Conservation (phyloP, 768 basidiomycete species). For the Aureoboletus auriporus region DNA sequence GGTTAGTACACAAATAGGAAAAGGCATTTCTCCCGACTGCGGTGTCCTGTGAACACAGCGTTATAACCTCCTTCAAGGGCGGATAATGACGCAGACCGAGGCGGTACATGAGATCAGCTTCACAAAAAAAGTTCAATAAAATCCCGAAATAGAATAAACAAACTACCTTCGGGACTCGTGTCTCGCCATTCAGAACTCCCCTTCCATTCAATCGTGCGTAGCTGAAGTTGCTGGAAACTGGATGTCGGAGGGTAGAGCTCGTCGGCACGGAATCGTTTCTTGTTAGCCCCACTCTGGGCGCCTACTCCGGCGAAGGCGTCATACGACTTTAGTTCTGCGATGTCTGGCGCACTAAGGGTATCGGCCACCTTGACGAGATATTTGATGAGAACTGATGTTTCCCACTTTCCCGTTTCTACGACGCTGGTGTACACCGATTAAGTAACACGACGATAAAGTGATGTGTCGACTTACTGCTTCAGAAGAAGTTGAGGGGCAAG, state of each 20-base stretch:
- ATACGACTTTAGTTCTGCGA: background rate
- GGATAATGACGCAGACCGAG: conserved; percentile 66
- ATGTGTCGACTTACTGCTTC: background rate
- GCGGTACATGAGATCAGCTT: conserved; percentile 73
- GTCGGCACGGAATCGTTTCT: conserved; percentile 49
- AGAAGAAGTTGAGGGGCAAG: background rate
- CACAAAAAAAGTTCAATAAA: background rate
- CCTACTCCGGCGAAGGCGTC: background rate
- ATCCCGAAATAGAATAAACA: background rate
- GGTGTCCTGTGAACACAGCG: conserved; percentile 58
- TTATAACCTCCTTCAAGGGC: conserved; percentile 56
- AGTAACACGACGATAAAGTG: background rate
- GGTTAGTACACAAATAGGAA: conserved; percentile 63
- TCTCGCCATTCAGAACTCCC: conserved; percentile 65
- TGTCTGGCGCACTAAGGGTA: background rate
- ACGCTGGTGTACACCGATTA: conserved; percentile 40
- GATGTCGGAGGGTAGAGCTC: conserved; percentile 83
- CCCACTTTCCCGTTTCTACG: conserved; percentile 85
- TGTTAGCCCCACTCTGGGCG: background rate
- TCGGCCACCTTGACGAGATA: conserved; percentile 70
- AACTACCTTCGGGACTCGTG: conserved; percentile 74
- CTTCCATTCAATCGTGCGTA: conserved; percentile 87
- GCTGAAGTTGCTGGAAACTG: conserved; percentile 56
- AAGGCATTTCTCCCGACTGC: conserved; percentile 54
- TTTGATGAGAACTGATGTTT: conserved; percentile 70